Evolutionary conservation across 176 grass and related monocot genomes (phyloP), one percentile per base, ranked within the genome.

Genomic region (Oryza nivara): DNA sequence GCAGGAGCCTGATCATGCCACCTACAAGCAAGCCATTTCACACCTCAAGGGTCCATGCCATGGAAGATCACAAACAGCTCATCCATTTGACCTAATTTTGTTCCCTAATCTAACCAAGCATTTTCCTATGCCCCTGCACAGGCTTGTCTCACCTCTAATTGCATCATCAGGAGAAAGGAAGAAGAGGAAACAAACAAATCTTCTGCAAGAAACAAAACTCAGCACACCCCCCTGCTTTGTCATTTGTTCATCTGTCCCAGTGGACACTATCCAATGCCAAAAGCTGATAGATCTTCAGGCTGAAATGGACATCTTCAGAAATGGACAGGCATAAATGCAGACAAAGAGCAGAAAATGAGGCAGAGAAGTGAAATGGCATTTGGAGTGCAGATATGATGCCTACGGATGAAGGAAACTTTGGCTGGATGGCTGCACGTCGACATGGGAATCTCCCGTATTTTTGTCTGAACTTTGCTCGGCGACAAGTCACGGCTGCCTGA

Each of bases 1-100:
- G 36, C 4, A 32, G 10, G 40, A 30, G 20, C 3, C 13, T 23
- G 13, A 75, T 2, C 15, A 56, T 56, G 77, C 45, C 58, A 68
- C 34, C 4, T 12, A 30, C 84, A 77, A 10, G 17, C 23, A 9
- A 13, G 34, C 20, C 4, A 2, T 75, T 87, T 75, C 80, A 79
- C 80, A 69, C 75, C 36, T 36, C 63, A 83, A 41, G 40, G 49
- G 63, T 82, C 40, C 83, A 46, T 52, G 28, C 47, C 80, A 79
- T 46, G 68, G 74, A 86, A 86, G 88, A 90, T 83, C 88, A 49
- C 84, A 49, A 80, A 40, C 80, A 83, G 40, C 88, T 43, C 74
- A 43, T 45, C 9, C 20, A 0, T 70, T 75, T 75, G 74, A 79
- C 84, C 73, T 73, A 1, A 38, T 43, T 7, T 73, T 9, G 6